Conservation (phyloP, 2,329 filamentous ascomycete species). For the Leptographium lundbergii region DNA sequence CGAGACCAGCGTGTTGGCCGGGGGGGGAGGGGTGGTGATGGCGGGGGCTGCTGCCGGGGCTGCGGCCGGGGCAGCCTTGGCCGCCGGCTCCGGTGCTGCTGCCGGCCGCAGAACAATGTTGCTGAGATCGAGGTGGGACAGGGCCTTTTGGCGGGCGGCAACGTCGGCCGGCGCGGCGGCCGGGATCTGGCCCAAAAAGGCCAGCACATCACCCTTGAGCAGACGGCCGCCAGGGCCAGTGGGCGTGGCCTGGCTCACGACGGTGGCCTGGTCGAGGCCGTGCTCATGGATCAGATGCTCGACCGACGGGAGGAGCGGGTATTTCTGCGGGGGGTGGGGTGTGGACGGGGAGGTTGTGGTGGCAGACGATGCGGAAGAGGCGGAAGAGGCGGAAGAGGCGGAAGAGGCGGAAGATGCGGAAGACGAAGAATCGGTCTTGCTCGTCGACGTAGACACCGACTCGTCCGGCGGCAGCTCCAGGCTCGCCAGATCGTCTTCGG, state of each 20-base stretch:
- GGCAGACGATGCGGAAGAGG: slow-evolving; percentile 2
- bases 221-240: slow-evolving; percentile 80
- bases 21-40: slow-evolving; percentile 10
- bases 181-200: slow-evolving; percentile 70
- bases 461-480: slow-evolving; percentile 67
- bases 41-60: slow-evolving; percentile 13
- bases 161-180: slow-evolving; percentile 58
- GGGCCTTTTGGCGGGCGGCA: slow-evolving; percentile 58
- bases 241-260: slow-evolving; percentile 69
- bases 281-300: slow-evolving; percentile 68
- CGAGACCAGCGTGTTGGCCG: slow-evolving; percentile 40
- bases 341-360: slow-evolving; percentile 28
- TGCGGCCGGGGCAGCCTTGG: neutral
- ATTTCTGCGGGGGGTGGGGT: slow-evolving; percentile 45
- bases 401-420: slow-evolving; percentile 10
- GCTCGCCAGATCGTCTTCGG: slow-evolving; percentile 62
- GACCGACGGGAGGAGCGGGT: slow-evolving; percentile 74
- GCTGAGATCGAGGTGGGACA: slow-evolving; percentile 79
- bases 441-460: slow-evolving; percentile 13
- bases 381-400: slow-evolving; percentile 8
- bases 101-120: slow-evolving; percentile 67
- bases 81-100: slow-evolving; percentile 19
- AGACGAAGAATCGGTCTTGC: neutral
- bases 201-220: slow-evolving; percentile 90
- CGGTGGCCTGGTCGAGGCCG: slow-evolving; percentile 55